Evolutionary conservation across 1,284 basidiomycete species (phyloP), one percentile per base, ranked within the genome.

Genomic region (Sanguinoderma infundibulare): DNA sequence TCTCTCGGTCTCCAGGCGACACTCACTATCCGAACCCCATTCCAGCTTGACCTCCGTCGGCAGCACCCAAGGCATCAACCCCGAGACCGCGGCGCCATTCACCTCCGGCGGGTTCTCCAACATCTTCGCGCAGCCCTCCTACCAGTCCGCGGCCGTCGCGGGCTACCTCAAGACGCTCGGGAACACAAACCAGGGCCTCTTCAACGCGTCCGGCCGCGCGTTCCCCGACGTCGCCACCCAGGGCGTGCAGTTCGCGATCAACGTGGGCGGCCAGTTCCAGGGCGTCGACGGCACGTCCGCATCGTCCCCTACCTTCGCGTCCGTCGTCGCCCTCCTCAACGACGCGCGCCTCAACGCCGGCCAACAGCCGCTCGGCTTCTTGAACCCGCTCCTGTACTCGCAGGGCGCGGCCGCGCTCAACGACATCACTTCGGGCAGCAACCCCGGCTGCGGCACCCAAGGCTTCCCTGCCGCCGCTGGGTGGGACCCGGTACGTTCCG

Each of bases 1-100:
- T 5, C 5, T 36, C 20, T 12, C 10, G 12, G 10, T 22, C 5
- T 22, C n/a, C n/a, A 51, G n/a, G 10, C 10, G 20, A 51, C 32
- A n/a, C 49, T 51, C 10, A 51, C 17, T 50, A 30, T 20, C 4
- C 20, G 22, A n/a, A 28, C 49, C 15, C 14, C 36, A 5, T 9
- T 15, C 87, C 2, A 90, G 78, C 65, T 82, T 87, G 24, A 88
- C 86, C 14, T 66, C 84, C 15, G 85, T 88, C 7, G 85, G 85
- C 15, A 83, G 79, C 34, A 87, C 84, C 1, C 77, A 73, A 6
- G 72, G 72, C 26, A 69, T 81, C 61, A 63, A 40, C 60, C 83
- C 85, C 30, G 84, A 87, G 72, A 75, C 79, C 38, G 83, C 80
- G 17, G 78, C 71, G 0, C 63, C 62, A 34, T 77, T 80, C 74